Evolutionary conservation across 2,329 filamentous ascomycete species (phyloP).

Genomic region (Periconia sp.): DNA sequence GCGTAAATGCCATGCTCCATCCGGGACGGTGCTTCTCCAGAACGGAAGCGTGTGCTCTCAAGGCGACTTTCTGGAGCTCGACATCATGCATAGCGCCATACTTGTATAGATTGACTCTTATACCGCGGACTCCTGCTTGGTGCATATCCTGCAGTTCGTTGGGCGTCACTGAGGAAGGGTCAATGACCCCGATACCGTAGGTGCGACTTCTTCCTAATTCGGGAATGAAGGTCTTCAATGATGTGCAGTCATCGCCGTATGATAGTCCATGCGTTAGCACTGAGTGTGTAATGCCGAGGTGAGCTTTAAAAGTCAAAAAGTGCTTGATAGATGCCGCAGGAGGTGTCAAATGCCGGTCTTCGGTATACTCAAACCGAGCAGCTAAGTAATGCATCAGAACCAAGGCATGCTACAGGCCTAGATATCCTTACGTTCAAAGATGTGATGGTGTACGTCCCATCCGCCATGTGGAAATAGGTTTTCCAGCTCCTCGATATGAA

Average conservation of each 20-base stretch:
- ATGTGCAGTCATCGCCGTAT: slow-evolving; percentile 45
- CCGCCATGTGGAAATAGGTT: slow-evolving; percentile 13
- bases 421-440: slow-evolving; percentile 16
- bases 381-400: no score
- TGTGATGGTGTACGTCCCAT: slow-evolving; percentile 18
- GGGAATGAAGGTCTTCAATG: slow-evolving; percentile 38
- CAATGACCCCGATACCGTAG: slow-evolving; percentile 38
- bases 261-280: slow-evolving; percentile 47
- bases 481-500: background rate
- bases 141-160: slow-evolving; percentile 31
- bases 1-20: slow-evolving; percentile 43
- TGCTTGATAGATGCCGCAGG: slow-evolving; percentile 32
- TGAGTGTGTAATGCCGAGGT: slow-evolving; percentile 40
- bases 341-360: slow-evolving; percentile 35
- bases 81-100: slow-evolving; percentile 48
- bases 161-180: slow-evolving; percentile 28
- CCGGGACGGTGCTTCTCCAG: slow-evolving; percentile 22
- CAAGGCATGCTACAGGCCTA: no score
- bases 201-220: slow-evolving; percentile 32
- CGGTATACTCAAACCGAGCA: slow-evolving; percentile 26
- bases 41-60: slow-evolving; percentile 35
- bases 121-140: slow-evolving; percentile 37
- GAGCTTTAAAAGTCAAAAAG: slow-evolving; percentile 29
- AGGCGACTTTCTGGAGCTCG: slow-evolving; percentile 38
- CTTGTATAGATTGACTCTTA: slow-evolving; percentile 46